Conservation (phyloP, 169 alveolate species). For the Cryptosporidium bovis region DNA sequence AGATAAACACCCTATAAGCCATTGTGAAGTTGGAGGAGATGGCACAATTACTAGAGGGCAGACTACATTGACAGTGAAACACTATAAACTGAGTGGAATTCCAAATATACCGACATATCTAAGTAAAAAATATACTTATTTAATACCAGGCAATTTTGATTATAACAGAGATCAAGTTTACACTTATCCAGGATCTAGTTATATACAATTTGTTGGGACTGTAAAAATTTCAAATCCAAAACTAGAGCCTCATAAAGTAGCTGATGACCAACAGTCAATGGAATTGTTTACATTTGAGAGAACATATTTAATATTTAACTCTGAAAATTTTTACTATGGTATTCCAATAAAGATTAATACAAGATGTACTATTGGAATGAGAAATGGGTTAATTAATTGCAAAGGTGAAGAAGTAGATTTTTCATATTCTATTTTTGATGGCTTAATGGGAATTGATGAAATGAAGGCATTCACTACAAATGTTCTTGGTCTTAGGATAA, state of each 20-base stretch:
- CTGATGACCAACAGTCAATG: neutral
- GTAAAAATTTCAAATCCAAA: neutral
- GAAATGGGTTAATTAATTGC: neutral
- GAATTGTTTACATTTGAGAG: neutral
- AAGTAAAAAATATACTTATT: neutral
- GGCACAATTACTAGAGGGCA: too few relatives aligned
- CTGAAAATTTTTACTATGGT: neutral
- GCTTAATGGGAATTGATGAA: neutral
- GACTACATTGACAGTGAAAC: too few relatives aligned
- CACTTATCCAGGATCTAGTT: neutral
- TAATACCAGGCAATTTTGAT: neutral
- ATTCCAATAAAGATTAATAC: neutral
- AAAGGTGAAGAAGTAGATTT: neutral
- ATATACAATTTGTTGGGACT: neutral
- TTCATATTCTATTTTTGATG: neutral
- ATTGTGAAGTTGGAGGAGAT: too few relatives aligned
- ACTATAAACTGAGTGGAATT: too few relatives aligned
- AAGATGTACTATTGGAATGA: neutral
- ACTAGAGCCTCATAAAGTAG: neutral
- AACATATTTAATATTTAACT: neutral
- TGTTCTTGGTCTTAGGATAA: neutral
- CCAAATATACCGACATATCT: neutral
- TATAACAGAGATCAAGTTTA: neutral
- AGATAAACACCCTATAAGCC: too few relatives aligned
- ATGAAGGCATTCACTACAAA: neutral